Conservation (phyloP, 805 yeast species). For the Ogataea neopini region DNA sequence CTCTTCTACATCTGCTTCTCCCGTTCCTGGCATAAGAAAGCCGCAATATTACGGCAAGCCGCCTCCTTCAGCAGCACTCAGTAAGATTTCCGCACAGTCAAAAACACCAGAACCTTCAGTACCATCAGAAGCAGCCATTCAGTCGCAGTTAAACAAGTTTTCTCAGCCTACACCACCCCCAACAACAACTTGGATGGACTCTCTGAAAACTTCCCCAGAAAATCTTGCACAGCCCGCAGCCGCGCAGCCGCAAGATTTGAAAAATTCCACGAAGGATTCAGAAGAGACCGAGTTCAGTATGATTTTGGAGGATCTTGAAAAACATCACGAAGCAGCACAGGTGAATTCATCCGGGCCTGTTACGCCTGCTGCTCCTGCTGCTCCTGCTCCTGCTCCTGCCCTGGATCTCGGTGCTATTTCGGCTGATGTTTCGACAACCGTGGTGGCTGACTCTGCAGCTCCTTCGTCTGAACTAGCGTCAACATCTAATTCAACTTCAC, state of each 20-base stretch:
- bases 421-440: no score
- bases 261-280: constrained; percentile 1
- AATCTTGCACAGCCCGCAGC: constrained; percentile 2
- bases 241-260: constrained; percentile 1
- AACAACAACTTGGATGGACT: constrained; percentile 5
- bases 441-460: no score
- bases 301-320: constrained; percentile 26
- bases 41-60: constrained; percentile 33
- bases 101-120: constrained; percentile 1
- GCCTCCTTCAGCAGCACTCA: constrained; percentile 12
- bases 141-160: constrained; percentile 20
- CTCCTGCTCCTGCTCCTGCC: no score
- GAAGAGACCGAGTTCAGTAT: constrained; percentile 25
- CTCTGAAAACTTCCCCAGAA: constrained; percentile 1
- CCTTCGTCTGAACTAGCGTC: no score
- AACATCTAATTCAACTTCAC: no score
- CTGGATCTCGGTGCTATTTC: no score
- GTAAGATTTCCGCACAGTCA: neutral
- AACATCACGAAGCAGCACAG: constrained; percentile 20
- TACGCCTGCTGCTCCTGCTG: neutral
- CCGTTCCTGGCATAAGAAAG: constrained; percentile 24
- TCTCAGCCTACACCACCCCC: constrained; percentile 22
- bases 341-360: neutral
- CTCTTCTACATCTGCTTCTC: constrained; percentile 23
- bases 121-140: constrained; percentile 10